Percentiles rank a stretch among this genome's conserved stretches.
phyloP scores from a whole-genome alignment of 2,329 filamentous ascomycete species.

The Colletotrichum musicola region DNA sequence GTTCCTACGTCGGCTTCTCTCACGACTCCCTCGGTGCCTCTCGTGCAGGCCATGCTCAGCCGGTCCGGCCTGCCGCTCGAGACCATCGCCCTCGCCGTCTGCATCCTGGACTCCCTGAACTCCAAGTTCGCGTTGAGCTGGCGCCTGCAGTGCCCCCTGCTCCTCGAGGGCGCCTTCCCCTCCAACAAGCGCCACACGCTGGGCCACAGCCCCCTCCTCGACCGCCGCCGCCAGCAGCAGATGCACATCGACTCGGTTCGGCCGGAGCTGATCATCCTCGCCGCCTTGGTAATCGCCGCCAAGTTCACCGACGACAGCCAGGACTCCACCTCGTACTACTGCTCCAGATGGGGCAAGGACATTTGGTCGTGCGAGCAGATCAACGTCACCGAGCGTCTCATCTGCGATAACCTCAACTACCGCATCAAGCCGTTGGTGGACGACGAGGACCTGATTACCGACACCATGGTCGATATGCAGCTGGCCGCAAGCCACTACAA shows the following conservation, averaged over 20 bases:
- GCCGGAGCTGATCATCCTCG: slow-evolving; percentile 74
- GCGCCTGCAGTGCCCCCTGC: slow-evolving; percentile 70
- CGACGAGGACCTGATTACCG: slow-evolving; percentile 66
- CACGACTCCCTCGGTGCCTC: slow-evolving; percentile 66
- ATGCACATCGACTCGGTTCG: slow-evolving; percentile 71
- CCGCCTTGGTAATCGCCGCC: slow-evolving; percentile 72
- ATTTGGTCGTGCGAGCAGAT: slow-evolving; percentile 73
- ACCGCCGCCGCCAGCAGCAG: slow-evolving; percentile 46
- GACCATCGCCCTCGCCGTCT: slow-evolving; percentile 73
- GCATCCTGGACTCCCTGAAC: slow-evolving; percentile 75
- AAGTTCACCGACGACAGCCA: slow-evolving; percentile 75
- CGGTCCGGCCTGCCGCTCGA: slow-evolving; percentile 71
- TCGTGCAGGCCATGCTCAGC: slow-evolving; percentile 71
- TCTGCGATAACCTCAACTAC: slow-evolving; percentile 75
- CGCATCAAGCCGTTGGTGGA: slow-evolving; percentile 72
- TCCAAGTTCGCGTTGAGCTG: slow-evolving; percentile 72
- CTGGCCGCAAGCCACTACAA: slow-evolving; percentile 61
- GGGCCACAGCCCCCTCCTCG: slow-evolving; percentile 52
- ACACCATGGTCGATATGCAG: slow-evolving; percentile 74
- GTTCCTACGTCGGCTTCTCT: slow-evolving; percentile 74
- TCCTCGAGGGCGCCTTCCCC: slow-evolving; percentile 41
- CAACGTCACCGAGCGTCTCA: slow-evolving; percentile 72
- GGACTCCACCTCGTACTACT: slow-evolving; percentile 66
- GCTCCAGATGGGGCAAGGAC: slow-evolving; percentile 64
- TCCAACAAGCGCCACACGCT: slow-evolving; percentile 62